phyloP scores from a whole-genome alignment of 1,139 yeast genomes.

The Taiozyma sp. region DNA sequence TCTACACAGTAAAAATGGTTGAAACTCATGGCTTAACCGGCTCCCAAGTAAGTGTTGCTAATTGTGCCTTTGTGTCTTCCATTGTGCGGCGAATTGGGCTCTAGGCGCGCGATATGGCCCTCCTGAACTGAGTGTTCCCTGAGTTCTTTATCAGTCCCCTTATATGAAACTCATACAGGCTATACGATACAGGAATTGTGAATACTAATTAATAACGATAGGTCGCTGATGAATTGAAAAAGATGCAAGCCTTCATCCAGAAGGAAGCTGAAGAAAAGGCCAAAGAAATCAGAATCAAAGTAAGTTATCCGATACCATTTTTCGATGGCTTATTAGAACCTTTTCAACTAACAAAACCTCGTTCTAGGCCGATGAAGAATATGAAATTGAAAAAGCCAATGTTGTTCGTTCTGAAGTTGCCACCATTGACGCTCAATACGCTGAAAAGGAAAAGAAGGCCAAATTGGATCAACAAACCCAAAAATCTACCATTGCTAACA shows the following conservation, averaged over 20 bases:
- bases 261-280: constrained; percentile 99
- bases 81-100: neutral
- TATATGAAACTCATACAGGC: neutral
- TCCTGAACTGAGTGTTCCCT: neutral
- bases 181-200: neutral
- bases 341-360: constrained; percentile 5
- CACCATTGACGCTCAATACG: constrained; percentile 77
- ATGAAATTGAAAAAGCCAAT: constrained; percentile 94
- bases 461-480: constrained; percentile 91
- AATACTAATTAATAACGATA: constrained; percentile 23
- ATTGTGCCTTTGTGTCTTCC: neutral
- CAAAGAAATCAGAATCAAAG: constrained; percentile 85
- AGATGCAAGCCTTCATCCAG: constrained; percentile 98
- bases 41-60: neutral
- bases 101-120: neutral
- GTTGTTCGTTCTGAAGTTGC: constrained; percentile 91
- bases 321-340: neutral
- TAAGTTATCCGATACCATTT: constrained; percentile 13
- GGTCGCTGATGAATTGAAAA: constrained; percentile 93
- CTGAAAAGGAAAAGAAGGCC: constrained; percentile 85
- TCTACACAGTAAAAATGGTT: neutral
- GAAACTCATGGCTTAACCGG: neutral
- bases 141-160: neutral
- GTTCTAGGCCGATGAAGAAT: constrained; percentile 83
- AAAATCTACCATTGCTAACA: constrained; percentile 92